Conservation (phyloP, 345 rosid genomes). For the Eucalyptus sp. region DNA sequence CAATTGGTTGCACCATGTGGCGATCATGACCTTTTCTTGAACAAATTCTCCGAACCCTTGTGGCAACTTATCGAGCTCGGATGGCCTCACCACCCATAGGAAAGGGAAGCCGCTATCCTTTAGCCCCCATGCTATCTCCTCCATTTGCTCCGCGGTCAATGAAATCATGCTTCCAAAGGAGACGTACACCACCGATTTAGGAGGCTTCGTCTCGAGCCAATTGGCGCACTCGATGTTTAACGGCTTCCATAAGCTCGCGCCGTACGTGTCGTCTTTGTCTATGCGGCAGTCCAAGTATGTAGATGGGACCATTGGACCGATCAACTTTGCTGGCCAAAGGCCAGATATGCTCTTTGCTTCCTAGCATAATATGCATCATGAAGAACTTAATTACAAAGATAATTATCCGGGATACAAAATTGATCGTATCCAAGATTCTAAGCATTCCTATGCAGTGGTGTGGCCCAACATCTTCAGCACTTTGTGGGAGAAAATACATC, state of each 20-base stretch:
- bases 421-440: neutral
- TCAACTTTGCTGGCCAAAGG: slow-evolving; percentile 48
- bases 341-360: slow-evolving; percentile 23
- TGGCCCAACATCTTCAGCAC: neutral
- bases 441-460: neutral
- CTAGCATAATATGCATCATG: slow-evolving; percentile 4
- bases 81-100: slow-evolving; percentile 57
- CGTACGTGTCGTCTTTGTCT: slow-evolving; percentile 43
- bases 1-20: slow-evolving; percentile 62
- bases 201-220: slow-evolving; percentile 46
- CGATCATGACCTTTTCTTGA: slow-evolving; percentile 29
- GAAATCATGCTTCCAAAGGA: slow-evolving; percentile 75
- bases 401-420: neutral
- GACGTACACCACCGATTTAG: slow-evolving; percentile 33
- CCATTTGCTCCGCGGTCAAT: slow-evolving; percentile 23
- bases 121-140: slow-evolving; percentile 37
- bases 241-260: slow-evolving; percentile 63
- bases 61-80: slow-evolving; percentile 36
- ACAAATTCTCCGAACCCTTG: slow-evolving; percentile 30
- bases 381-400: neutral
- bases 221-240: slow-evolving; percentile 37
- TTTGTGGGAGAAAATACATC: neutral
- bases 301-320: slow-evolving; percentile 73
- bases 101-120: slow-evolving; percentile 33
- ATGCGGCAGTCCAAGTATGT: slow-evolving; percentile 37